Evolutionary conservation across 2,329 filamentous ascomycete species (phyloP), one percentile per base, ranked within the genome.

Genomic region (Aureobasidium subglaciale): DNA sequence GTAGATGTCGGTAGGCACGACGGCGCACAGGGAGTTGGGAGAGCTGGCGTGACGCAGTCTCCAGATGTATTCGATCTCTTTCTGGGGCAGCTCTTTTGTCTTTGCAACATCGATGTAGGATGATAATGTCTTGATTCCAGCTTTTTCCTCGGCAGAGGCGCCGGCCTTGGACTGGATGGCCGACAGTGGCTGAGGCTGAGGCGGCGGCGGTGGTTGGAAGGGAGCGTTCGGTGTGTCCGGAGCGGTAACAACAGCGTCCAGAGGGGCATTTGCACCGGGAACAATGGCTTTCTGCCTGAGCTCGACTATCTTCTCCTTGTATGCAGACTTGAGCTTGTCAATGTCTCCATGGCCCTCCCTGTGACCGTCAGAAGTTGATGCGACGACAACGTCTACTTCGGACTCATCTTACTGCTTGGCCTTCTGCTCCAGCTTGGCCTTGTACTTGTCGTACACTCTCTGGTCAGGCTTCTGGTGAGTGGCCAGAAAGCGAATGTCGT

Each of bases 11-110:
- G 85, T 70, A 0, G 90, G 86, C 56, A 99, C 84, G 43, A 83
- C 79, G 25, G 93, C 95, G 73, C 89, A 95, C n/a, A 99, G 81
- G 11, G 86, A 87, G 60, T 83, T 79, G 0, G 84, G 75, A 61
- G 87, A 84, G 15, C 78, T 71, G 37, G 90, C 86, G 74, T 96
- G 89, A 50, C 89, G 87, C 24, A 96, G 81, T 22, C 92, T 88
- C 93, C 93, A 99, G 63, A 97, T 80, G 29, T 85, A 82, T 64
- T 90, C 85, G 56, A 99, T 85, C 70, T 97, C 91, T 69, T 89
- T 86, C 16, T 81, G 74, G 0, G 91, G 87, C 3, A 97, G 83
- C 42, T 74, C 69, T 53, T 81, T 78, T 55, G 83, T 83, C 70
- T 96, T 97, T 58, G 83, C 77, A 48, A 97, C 77, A 73, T 97